These are phyloP conservation scores for Erysimum cheiranthoides DNA, from an alignment of 345 rosid genomes.

Conservation along the genomic window DNA sequence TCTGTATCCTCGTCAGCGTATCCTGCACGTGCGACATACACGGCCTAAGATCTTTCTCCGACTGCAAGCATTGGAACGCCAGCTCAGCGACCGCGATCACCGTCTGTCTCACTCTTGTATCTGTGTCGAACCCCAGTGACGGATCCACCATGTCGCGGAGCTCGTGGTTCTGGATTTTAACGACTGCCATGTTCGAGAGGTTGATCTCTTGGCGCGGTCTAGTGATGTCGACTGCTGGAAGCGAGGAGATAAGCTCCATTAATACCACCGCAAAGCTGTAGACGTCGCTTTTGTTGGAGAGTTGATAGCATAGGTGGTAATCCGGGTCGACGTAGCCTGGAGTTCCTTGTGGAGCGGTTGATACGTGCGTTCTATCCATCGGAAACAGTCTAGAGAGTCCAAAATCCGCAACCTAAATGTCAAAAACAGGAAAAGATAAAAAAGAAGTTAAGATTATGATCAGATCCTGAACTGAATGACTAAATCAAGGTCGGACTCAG, in stretches of 20 bases:
- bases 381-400: slow-evolving; percentile 92
- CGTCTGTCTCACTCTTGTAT: slow-evolving; percentile 51
- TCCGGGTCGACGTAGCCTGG: slow-evolving; percentile 97
- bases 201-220: slow-evolving; percentile 86
- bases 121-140: slow-evolving; percentile 70
- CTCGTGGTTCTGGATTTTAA: slow-evolving; percentile 66
- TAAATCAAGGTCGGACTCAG: background rate
- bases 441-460: slow-evolving; percentile 12
- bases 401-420: slow-evolving; percentile 76
- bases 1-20: slow-evolving; percentile 55
- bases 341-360: slow-evolving; percentile 95
- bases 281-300: slow-evolving; percentile 87
- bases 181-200: slow-evolving; percentile 73
- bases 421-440: background rate
- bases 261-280: slow-evolving; percentile 52
- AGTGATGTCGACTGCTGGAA: slow-evolving; percentile 87
- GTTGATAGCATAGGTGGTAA: slow-evolving; percentile 82
- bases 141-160: slow-evolving; percentile 76
- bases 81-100: slow-evolving; percentile 79
- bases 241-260: slow-evolving; percentile 62
- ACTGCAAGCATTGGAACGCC: slow-evolving; percentile 82
- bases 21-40: slow-evolving; percentile 62
- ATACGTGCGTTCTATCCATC: slow-evolving; percentile 67
- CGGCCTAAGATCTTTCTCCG: slow-evolving; percentile 74
- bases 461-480: background rate